Evolutionary conservation across 805 yeast species (phyloP).

Genomic region (Suhomyces xylopsoci): DNA sequence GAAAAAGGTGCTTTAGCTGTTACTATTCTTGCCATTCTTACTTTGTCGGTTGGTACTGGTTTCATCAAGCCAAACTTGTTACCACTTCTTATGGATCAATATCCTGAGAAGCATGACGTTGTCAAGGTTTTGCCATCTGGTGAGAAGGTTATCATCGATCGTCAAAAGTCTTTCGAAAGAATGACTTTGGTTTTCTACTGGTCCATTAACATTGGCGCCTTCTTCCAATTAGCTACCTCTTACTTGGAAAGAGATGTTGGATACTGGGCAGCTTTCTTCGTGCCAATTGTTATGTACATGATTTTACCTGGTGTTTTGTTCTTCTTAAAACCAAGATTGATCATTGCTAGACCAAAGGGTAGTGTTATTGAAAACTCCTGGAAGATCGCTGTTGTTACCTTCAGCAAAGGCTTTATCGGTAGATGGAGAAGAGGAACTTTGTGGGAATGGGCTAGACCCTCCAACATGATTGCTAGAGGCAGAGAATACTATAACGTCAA

Average conservation of each 20-base stretch:
- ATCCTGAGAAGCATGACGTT: constrained; percentile 55
- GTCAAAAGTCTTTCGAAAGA: constrained; percentile 41
- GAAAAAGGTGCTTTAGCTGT: constrained; percentile 36
- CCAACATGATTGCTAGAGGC: constrained; percentile 44
- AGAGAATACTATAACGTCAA: constrained; percentile 26
- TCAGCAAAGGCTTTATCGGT: constrained; percentile 39
- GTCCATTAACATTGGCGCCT: constrained; percentile 55
- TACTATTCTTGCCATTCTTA: constrained; percentile 38
- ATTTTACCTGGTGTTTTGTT: constrained; percentile 29
- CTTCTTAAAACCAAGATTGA: constrained; percentile 25
- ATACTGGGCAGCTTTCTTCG: constrained; percentile 52
- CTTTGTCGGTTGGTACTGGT: constrained; percentile 49
- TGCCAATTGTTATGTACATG: constrained; percentile 38
- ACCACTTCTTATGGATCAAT: constrained; percentile 47
- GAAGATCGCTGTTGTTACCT: constrained; percentile 41
- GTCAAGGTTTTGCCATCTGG: constrained; percentile 60
- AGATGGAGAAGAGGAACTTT: constrained; percentile 41
- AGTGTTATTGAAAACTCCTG: constrained; percentile 45
- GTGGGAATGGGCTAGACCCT: constrained; percentile 51
- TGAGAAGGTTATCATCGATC: constrained; percentile 57
- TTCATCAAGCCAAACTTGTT: constrained; percentile 53
- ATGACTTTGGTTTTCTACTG: constrained; percentile 49
- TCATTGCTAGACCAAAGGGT: constrained; percentile 37
- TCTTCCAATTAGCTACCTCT: constrained; percentile 50
- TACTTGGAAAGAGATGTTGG: constrained; percentile 52